Evolutionary conservation across 257 asterid species (phyloP), one percentile per base, ranked within the genome.

Genomic region (Dorcoceras hygrometricum): DNA sequence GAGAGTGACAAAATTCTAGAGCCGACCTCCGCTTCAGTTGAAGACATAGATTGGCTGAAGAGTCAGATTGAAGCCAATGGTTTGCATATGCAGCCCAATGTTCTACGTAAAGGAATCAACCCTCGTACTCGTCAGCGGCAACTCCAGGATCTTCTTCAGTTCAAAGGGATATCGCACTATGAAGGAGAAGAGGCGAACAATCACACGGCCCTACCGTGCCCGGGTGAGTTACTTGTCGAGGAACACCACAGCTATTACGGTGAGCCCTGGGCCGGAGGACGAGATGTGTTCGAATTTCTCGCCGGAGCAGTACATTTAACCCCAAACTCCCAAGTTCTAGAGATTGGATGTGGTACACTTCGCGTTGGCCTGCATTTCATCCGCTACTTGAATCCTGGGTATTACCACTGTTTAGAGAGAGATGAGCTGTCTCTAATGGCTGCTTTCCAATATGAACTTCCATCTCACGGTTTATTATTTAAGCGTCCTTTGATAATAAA

Each of bases 221-320:
- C 99, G 0, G 89, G 91, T 6, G 95, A 90, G 71, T 85, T 93
- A 53, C 96, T 90, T 5, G 97, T 93, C 2, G 99, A 93, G 78
- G 85, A 88, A 68, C 99, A 93, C 72, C 97, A 90, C 77, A 93
- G 99, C 88, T 83, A 89, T 73, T 93, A 93, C 26, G 99, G 99
- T 46, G 99, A 93, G 80, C 99, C 99, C 20, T 93, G 99, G 97
- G 96, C 99, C 1, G 99, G 99, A 46, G 99, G 99, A 56, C 81
- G 97, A 54, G 99, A 93, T 63, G 96, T 84, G 10, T 93, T 88
- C 54, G 97, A 90, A 53, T 93, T 87, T 76, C 87, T 93, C 28
- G 99, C 97, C 1, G 89, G 80, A 69, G 76, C 89, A 1, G 75
- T 82, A 66, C 77, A 70, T 36, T 73, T 93, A 59, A 75, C 71